phyloP scores from a whole-genome alignment of 2,329 filamentous ascomycete species.

The Colletotrichum truncatum region DNA sequence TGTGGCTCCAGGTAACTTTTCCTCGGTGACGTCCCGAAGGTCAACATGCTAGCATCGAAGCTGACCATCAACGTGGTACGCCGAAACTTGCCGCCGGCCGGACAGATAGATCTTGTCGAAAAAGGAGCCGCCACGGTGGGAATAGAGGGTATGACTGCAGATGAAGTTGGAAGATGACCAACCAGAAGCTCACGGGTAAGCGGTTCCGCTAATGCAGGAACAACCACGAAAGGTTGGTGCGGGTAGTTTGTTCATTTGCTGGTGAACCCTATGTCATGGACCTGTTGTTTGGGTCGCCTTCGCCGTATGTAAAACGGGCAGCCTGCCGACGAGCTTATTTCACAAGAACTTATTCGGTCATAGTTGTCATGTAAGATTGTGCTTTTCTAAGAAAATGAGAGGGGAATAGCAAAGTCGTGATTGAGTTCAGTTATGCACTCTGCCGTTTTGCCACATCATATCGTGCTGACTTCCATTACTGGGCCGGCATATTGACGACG shows the following conservation, averaged over 20 bases:
- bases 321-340: background rate
- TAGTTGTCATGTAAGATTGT: background rate
- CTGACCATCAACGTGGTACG: background rate
- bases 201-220: slow-evolving; percentile 29
- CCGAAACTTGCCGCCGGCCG: background rate
- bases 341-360: background rate
- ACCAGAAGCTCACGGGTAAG: slow-evolving; percentile 6
- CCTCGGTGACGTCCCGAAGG: background rate
- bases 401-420: too few species aligned
- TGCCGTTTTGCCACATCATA: background rate
- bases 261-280: background rate
- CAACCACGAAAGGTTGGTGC: slow-evolving; percentile 13
- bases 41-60: background rate
- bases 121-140: slow-evolving; percentile 21
- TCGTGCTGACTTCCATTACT: slow-evolving; percentile 11
- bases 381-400: background rate
- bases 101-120: slow-evolving; percentile 15
- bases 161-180: background rate
- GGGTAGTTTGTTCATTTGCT: background rate
- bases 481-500: slow-evolving; percentile 9
- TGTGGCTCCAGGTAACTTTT: background rate
- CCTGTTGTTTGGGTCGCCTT: background rate
- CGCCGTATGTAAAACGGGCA: background rate
- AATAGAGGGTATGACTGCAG: slow-evolving; percentile 12
- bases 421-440: background rate